Evolutionary conservation across 441 rosid genomes (phyloP).

Genomic region (Manihot esculenta): DNA sequence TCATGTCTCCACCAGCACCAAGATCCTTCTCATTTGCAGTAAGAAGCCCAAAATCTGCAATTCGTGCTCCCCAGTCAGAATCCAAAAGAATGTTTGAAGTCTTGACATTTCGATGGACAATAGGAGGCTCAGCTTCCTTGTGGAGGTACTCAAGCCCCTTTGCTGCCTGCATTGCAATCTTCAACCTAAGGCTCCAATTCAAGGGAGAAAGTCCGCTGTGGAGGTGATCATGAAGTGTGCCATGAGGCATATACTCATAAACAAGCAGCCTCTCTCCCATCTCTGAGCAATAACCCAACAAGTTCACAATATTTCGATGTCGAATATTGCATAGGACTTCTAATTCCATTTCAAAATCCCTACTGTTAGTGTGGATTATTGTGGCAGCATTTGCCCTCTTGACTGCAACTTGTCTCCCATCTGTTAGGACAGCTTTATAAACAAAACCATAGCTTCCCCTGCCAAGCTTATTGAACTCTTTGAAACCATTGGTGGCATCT

Average conservation of each 20-base stretch:
- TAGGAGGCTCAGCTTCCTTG: constrained; percentile 58
- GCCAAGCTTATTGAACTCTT: constrained; percentile 90
- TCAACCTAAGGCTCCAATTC: constrained; percentile 72
- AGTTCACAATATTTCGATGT: constrained; percentile 76
- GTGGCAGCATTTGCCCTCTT: constrained; percentile 95
- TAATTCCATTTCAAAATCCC: constrained; percentile 77
- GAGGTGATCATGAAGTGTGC: constrained; percentile 78
- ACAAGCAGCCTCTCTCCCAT: constrained; percentile 85
- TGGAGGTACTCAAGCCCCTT: constrained; percentile 92
- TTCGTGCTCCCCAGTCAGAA: constrained; percentile 78
- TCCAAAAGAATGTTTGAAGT: constrained; percentile 80
- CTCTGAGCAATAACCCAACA: constrained; percentile 89
- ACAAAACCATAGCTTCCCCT: constrained; percentile 92
- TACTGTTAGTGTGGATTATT: constrained; percentile 71
- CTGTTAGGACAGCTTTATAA: constrained; percentile 70
- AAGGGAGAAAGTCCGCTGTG: constrained; percentile 65
- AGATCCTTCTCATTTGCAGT: constrained; percentile 50
- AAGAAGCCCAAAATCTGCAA: constrained; percentile 78
- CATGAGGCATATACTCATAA: constrained; percentile 78
- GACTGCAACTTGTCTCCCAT: constrained; percentile 82
- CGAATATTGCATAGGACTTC: constrained; percentile 72
- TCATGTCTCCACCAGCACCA: constrained; percentile 39
- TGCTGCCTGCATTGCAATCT: constrained; percentile 86
- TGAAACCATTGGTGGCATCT: constrained; percentile 91
- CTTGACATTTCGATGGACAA: constrained; percentile 68